These are phyloP conservation scores for Sarocladiaceae sp. DNA, from an alignment of 2,329 filamentous ascomycete genomes.

Conservation along the genomic window DNA sequence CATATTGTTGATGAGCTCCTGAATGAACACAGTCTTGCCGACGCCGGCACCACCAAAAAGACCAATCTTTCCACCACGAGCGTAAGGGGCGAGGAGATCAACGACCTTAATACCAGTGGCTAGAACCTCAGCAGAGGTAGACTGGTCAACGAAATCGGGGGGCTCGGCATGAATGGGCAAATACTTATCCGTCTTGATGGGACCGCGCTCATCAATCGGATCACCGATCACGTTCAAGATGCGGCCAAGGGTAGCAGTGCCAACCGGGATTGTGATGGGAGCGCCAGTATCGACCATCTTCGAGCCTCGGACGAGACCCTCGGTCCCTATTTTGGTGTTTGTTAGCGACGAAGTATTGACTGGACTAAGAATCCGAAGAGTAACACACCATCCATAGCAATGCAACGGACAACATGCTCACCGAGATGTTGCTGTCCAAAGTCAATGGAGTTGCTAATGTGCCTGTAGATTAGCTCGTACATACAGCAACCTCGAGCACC, in stretches of 20 bases:
- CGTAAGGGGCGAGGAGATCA: slow-evolving; percentile 96
- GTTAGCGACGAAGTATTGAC: slow-evolving; percentile 10
- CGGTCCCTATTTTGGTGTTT: slow-evolving; percentile 63
- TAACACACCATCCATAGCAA: slow-evolving; percentile 97
- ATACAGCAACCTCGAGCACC: slow-evolving; percentile 91
- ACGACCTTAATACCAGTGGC: slow-evolving; percentile 99
- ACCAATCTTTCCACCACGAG: slow-evolving; percentile 99
- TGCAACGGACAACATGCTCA: slow-evolving; percentile 97
- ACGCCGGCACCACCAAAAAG: slow-evolving; percentile 99
- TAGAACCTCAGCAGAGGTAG: slow-evolving; percentile 91
- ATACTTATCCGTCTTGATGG: slow-evolving; percentile 87
- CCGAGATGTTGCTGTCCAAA: slow-evolving; percentile 87
- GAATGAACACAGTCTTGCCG: slow-evolving; percentile 99
- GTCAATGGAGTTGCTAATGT: slow-evolving; percentile 27
- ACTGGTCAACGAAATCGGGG: slow-evolving; percentile 89
- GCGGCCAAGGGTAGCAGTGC: slow-evolving; percentile 86
- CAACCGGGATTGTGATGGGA: slow-evolving; percentile 96
- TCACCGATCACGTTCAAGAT: slow-evolving; percentile 99
- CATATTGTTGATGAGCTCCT: slow-evolving; percentile 99
- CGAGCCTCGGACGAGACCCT: slow-evolving; percentile 95
- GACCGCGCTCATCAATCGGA: slow-evolving; percentile 98
- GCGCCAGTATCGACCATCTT: slow-evolving; percentile 81
- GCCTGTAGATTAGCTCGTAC: slow-evolving; percentile 19
- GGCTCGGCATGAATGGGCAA: slow-evolving; percentile 91
- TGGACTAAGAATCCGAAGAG: slow-evolving; percentile 10